These are phyloP conservation scores for Geoglossum cookeanum DNA, from an alignment of 2,329 filamentous ascomycete genomes.

Conservation along the genomic window DNA sequence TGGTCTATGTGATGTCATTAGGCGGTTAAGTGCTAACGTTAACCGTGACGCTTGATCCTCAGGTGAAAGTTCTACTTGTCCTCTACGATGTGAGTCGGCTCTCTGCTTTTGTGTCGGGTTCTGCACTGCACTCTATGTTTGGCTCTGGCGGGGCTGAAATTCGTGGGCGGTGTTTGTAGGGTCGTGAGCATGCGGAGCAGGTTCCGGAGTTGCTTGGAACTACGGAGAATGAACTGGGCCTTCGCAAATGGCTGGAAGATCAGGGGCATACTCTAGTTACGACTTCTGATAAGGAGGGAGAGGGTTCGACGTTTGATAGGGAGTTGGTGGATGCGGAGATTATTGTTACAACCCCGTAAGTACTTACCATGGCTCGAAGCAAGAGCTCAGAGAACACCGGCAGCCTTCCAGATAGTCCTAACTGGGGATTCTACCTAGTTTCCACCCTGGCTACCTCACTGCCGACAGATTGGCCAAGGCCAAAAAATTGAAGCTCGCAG, in stretches of 20 bases:
- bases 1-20: too few relatives aligned
- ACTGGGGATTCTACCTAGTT: constrained; percentile 32
- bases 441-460: constrained; percentile 96
- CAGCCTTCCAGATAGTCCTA: constrained; percentile 13
- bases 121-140: not conserved
- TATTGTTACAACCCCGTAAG: constrained; percentile 95
- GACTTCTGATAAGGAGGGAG: constrained; percentile 92
- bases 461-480: constrained; percentile 91
- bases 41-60: constrained; percentile 14
- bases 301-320: constrained; percentile 82
- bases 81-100: constrained; percentile 14
- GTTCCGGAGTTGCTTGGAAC: constrained; percentile 82
- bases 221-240: constrained; percentile 93
- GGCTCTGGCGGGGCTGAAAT: not conserved
- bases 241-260: constrained; percentile 94
- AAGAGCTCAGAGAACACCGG: not conserved
- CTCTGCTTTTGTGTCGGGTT: not conserved
- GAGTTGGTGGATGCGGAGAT: constrained; percentile 93
- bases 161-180: constrained; percentile 9
- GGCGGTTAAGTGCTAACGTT: too few relatives aligned
- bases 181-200: constrained; percentile 32
- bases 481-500: constrained; percentile 94
- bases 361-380: constrained; percentile 3
- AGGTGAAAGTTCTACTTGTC: constrained; percentile 16
- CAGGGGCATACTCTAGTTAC: constrained; percentile 93